Evolutionary conservation across 768 basidiomycete genomes (phyloP).

Genomic region (Coprinopsis marcescibilis): DNA sequence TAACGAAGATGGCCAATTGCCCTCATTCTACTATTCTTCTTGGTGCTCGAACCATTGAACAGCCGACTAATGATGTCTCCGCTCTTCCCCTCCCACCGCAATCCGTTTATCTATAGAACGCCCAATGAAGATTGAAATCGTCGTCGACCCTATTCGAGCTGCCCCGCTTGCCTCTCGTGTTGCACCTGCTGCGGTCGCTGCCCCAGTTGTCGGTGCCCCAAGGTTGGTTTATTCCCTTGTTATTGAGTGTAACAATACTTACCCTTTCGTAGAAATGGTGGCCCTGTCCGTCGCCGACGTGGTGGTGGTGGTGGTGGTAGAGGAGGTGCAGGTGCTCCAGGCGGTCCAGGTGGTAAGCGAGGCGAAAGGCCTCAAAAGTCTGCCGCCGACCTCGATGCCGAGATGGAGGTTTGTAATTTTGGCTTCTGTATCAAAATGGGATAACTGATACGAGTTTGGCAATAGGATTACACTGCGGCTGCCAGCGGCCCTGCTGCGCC

Average conservation of each 20-base stretch:
- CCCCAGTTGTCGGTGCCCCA: conserved; percentile 22
- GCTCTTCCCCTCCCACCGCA: conserved; percentile 37
- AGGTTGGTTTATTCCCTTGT: conserved; percentile 23
- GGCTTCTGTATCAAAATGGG: background rate
- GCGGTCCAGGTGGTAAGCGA: conserved; percentile 35
- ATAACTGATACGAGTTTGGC: conserved; percentile 2
- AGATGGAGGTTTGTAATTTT: conserved; percentile 77
- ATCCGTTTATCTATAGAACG: conserved; percentile 59
- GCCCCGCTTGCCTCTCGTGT: conserved; percentile 78
- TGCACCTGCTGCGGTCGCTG: conserved; percentile 57
- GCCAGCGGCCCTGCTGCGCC: conserved; percentile 43
- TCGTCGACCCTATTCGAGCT: conserved; percentile 79
- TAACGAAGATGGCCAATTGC: conserved; percentile 29
- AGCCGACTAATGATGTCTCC: conserved; percentile 36
- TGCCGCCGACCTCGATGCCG: conserved; percentile 89
- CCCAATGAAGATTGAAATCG: conserved; percentile 98
- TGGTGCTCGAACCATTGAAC: conserved; percentile 36
- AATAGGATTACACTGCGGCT: conserved; percentile 60
- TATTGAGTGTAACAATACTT: conserved; percentile 6
- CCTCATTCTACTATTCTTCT: conserved; percentile 35
- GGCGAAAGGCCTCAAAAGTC: conserved; percentile 68
- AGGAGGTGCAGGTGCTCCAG: background rate
- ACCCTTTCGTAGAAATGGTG: conserved; percentile 24
- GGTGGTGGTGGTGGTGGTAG: conserved; percentile 29
- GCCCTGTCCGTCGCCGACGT: conserved; percentile 39